These are phyloP conservation scores for Fraxinus floribunda DNA, from an alignment of 305 asterid species.

Conservation along the genomic window DNA sequence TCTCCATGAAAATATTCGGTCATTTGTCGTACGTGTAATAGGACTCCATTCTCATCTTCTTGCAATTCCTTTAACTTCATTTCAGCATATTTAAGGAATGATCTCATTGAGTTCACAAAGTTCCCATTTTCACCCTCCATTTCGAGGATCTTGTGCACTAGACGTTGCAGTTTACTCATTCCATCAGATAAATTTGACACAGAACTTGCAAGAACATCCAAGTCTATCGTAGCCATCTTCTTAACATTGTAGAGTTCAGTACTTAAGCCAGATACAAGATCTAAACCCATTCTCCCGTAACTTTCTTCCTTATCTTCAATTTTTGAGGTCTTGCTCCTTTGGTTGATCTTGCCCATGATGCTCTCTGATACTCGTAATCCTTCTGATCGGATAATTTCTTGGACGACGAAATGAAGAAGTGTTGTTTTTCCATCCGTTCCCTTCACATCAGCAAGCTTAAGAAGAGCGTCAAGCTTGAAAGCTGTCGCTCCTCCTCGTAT, in stretches of 20 bases:
- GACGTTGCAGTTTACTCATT: constrained; percentile 37
- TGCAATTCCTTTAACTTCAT: constrained; percentile 55
- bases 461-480: constrained; percentile 89
- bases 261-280: constrained; percentile 70
- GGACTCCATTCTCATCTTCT: constrained; percentile 68
- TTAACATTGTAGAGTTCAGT: constrained; percentile 82
- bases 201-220: constrained; percentile 78
- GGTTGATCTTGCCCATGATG: constrained; percentile 84
- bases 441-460: constrained; percentile 84
- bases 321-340: constrained; percentile 34
- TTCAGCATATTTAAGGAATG: constrained; percentile 58
- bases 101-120: constrained; percentile 59
- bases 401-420: constrained; percentile 85
- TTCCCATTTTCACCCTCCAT: constrained; percentile 46
- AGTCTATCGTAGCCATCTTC: constrained; percentile 83
- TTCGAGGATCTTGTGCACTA: constrained; percentile 43
- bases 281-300: constrained; percentile 80
- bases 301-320: constrained; percentile 62
- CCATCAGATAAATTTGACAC: constrained; percentile 60
- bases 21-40: constrained; percentile 64
- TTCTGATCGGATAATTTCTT: constrained; percentile 79
- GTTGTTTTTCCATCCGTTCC: constrained; percentile 91
- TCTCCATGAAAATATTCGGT: constrained; percentile 93
- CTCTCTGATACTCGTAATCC: constrained; percentile 80
- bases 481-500: constrained; percentile 92